Evolutionary conservation across 257 asterid species (phyloP).

Genomic region (Eucommia ulmoides): DNA sequence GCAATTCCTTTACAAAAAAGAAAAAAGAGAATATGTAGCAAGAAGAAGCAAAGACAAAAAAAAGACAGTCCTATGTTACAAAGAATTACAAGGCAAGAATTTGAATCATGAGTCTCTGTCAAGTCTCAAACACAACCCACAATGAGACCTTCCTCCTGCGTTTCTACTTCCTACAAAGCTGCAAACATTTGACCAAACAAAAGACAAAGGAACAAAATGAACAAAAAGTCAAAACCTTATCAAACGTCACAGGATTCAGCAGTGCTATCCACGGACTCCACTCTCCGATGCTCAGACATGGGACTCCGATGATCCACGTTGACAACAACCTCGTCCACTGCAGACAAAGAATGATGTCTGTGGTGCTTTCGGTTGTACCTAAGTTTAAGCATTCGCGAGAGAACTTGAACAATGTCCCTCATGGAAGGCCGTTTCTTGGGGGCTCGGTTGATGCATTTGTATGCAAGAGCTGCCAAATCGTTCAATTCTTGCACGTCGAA

Average conservation of each 20-base stretch:
- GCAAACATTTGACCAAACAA: constrained; percentile 23
- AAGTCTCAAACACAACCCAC: too few species aligned
- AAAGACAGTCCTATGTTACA: too few species aligned
- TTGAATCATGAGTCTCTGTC: too few species aligned
- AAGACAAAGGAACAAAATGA: constrained; percentile 2
- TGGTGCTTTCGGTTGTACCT: constrained; percentile 32
- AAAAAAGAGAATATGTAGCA: too few species aligned
- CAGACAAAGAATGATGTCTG: constrained; percentile 23
- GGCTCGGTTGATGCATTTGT: constrained; percentile 51
- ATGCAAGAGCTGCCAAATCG: constrained; percentile 68
- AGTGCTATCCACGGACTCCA: constrained; percentile 57
- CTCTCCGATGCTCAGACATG: constrained; percentile 34
- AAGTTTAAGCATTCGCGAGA: constrained; percentile 45
- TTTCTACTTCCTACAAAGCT: constrained; percentile 14
- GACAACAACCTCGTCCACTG: constrained; percentile 33
- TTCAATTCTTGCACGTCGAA: constrained; percentile 50
- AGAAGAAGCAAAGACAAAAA: too few species aligned
- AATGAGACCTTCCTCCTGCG: too few species aligned
- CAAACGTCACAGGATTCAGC: constrained; percentile 54
- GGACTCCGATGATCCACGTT: constrained; percentile 29
- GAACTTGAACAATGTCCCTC: constrained; percentile 77
- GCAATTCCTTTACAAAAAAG: too few species aligned
- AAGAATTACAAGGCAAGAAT: too few species aligned
- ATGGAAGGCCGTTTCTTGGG: constrained; percentile 68
- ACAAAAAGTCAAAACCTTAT: constrained; percentile 5